These are phyloP conservation scores for Bipolaris oryzae DNA, from an alignment of 2,329 filamentous ascomycete species.

Conservation along the genomic window DNA sequence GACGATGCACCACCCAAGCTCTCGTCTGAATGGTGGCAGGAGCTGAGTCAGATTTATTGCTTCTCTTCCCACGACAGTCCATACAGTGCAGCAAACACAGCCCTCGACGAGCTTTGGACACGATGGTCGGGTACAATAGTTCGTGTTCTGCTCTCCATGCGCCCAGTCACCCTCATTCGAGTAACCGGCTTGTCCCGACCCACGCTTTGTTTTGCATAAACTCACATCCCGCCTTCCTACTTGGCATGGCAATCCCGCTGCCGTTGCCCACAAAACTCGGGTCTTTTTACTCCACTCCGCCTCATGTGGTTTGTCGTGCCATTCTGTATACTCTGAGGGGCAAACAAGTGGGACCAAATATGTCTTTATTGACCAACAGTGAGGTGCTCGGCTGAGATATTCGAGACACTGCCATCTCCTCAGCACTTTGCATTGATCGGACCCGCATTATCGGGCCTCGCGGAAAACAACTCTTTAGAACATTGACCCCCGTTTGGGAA, in stretches of 20 bases:
- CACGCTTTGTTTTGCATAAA: constrained; percentile 19
- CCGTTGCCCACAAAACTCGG: not conserved
- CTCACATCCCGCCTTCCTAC: constrained; percentile 9
- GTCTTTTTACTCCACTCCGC: constrained; percentile 5
- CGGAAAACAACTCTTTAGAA: constrained; percentile 5
- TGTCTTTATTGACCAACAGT: not conserved
- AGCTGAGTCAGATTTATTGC: not conserved
- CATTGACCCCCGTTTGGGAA: not conserved
- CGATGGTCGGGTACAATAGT: not conserved
- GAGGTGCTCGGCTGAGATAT: constrained; percentile 5
- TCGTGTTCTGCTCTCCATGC: not conserved
- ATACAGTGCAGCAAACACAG: not conserved
- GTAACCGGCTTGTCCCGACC: constrained; percentile 10
- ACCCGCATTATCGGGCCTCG: constrained; percentile 4
- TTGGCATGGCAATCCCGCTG: constrained; percentile 6
- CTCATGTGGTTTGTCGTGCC: constrained; percentile 19
- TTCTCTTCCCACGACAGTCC: not conserved
- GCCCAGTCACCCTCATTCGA: constrained; percentile 1
- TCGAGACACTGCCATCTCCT: not conserved
- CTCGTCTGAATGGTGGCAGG: not conserved
- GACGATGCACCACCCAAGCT: constrained; percentile 5
- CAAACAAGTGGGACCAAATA: constrained; percentile 1
- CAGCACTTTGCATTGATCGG: constrained; percentile 8
- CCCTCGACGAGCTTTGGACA: not conserved
- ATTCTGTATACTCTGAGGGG: not conserved